These are phyloP conservation scores for Phalaenopsis aphrodite DNA, from an alignment of 106 monocot genomes.

Conservation along the genomic window DNA sequence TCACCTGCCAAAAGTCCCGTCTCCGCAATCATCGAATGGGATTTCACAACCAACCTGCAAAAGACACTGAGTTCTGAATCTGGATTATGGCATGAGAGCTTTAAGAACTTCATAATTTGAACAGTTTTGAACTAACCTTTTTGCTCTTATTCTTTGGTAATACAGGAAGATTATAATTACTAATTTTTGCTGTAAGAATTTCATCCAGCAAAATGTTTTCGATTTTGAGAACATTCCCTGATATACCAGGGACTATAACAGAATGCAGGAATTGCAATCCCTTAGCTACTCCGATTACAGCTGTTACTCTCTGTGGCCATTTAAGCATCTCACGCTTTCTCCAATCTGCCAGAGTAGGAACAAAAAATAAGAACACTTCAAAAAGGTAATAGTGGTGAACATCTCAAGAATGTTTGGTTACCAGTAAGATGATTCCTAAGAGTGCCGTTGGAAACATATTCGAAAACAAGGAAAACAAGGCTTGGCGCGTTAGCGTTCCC, in stretches of 20 bases:
- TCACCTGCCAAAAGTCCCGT: conserved; percentile 43
- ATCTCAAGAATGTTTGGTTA: conserved; percentile 11
- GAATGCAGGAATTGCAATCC: conserved; percentile 89
- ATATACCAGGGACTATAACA: conserved; percentile 57
- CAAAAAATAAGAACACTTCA: not conserved
- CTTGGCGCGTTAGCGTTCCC: conserved; percentile 17
- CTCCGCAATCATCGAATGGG: conserved; percentile 38
- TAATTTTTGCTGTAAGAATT: conserved; percentile 80
- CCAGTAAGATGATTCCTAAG: conserved; percentile 85
- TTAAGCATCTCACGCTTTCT: conserved; percentile 79
- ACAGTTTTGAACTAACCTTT: conserved; percentile 28
- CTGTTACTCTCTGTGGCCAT: conserved; percentile 81
- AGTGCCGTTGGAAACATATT: conserved; percentile 68
- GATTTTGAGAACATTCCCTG: conserved; percentile 55
- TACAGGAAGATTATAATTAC: conserved; percentile 72
- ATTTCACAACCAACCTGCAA: conserved; percentile 49
- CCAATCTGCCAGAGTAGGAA: conserved; percentile 49
- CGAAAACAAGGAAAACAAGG: conserved; percentile 46
- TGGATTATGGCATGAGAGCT: not conserved
- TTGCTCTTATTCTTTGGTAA: conserved; percentile 44
- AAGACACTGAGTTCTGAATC: not conserved
- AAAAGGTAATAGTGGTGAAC: not conserved
- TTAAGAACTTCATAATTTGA: not conserved
- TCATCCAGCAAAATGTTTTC: conserved; percentile 80
- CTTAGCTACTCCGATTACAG: conserved; percentile 71